Base-by-base conservation (phyloP, 2,329 filamentous ascomycete species). In the Alternaria angustiovoidea region DNA sequence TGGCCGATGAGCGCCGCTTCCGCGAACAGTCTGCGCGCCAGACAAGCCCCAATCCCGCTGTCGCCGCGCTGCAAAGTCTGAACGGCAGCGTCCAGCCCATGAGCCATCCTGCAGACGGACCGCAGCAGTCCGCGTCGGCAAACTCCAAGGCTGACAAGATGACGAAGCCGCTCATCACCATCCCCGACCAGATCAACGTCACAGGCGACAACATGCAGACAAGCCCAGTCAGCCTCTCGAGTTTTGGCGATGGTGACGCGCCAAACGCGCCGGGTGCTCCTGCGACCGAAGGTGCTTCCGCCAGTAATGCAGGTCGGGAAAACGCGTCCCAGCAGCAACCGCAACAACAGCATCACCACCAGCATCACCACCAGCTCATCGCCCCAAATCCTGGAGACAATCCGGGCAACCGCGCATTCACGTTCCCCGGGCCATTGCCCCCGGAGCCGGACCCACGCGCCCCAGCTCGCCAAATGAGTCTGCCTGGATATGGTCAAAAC, bases 341-440 rank as follows among this genome's bases (percentile, higher is more conserved):
- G 20, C 63, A 81, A 54, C 66, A 63, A 48, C 66, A 67, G 34
- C 65, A 68, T 36, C 64, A 70, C 22, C 59, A 61, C 24, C 66
- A 67, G 46, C 67, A 69, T 47, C 72, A 75, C 34, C 75, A 77
- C 60, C 74, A 77, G 53, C 65, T 73, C 39, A 77, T 77, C 55
- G 74, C 74, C 18, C 74, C 73, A 24, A 75, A 76, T 55, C 75
- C 77, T 22, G 72, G 68, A 43, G 76, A 79, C 26, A 71, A 66
- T 20, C 72, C 75, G 11, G 69, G 78, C 36, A 85, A 83, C 67
- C 87, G 88, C 70, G 82, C 87, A 9, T 87, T 87, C 67, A 88
- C 87, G n/a, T 89, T 88, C 73, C 87, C 87, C 7, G 85, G 87
- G 53, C 87, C 86, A n/a, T 79, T 83, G 61, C 77, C 81, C 38